These are phyloP conservation scores for Drosera spatulata DNA, from an alignment of 179 eudicot genomes.

Conservation along the genomic window DNA sequence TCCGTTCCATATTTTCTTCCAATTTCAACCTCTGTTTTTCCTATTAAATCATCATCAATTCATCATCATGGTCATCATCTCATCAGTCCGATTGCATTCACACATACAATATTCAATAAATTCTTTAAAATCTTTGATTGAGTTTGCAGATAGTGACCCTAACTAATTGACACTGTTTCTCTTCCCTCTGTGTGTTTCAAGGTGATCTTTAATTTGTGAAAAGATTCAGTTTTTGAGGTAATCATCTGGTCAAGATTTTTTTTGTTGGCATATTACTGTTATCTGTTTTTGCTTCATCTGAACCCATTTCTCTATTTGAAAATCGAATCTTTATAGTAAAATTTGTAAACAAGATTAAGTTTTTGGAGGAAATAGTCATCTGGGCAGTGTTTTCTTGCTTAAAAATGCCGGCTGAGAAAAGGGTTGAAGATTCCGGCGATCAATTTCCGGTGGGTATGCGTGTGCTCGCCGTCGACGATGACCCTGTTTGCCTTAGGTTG, in stretches of 20 bases:
- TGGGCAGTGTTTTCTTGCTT: not conserved
- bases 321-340: not conserved
- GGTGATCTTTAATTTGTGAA: too few species aligned
- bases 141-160: not conserved
- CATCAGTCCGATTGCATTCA: too few species aligned
- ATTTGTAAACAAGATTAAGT: not conserved
- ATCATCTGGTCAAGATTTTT: too few species aligned
- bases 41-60: too few species aligned
- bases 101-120: too few species aligned
- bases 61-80: too few species aligned
- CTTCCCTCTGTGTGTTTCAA: not conserved
- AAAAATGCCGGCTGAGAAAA: constrained; percentile 41
- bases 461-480: constrained; percentile 95
- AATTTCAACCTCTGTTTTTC: too few species aligned
- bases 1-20: too few species aligned
- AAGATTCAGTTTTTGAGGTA: too few species aligned
- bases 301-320: not conserved
- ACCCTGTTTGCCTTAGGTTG: constrained; percentile 61
- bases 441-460: constrained; percentile 85
- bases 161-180: not conserved
- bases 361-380: not conserved
- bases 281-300: not conserved
- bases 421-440: constrained; percentile 21
- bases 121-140: not conserved
- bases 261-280: constrained; percentile 4